Conservation (phyloP, 768 basidiomycete genomes). For the Mycena indigotica region DNA sequence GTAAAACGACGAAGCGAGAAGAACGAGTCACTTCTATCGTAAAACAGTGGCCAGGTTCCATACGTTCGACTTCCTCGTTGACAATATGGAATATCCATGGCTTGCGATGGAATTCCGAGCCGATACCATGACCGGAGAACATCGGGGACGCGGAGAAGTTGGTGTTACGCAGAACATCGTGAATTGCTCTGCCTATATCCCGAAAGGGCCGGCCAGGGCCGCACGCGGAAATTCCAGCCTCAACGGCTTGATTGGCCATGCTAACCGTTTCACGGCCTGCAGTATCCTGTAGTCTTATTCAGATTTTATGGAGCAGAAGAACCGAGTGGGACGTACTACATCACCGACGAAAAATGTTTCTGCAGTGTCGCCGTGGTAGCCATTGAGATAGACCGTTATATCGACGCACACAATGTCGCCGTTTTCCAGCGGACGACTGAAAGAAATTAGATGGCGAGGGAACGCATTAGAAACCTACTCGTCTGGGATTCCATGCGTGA, state of each 20-base stretch:
- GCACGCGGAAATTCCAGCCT: constrained; percentile 72
- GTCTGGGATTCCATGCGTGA: constrained; percentile 90
- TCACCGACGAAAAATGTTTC: constrained; percentile 79
- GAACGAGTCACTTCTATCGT: constrained; percentile 74
- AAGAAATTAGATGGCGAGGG: constrained; percentile 4
- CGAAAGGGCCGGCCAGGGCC: constrained; percentile 71
- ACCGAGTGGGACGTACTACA: constrained; percentile 49
- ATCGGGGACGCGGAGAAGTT: constrained; percentile 66
- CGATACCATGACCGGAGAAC: constrained; percentile 89
- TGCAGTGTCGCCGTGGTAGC: constrained; percentile 90
- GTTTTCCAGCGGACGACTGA: constrained; percentile 75
- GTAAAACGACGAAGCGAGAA: background rate
- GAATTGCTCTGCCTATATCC: constrained; percentile 72
- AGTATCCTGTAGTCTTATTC: constrained; percentile 53
- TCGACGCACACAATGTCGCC: constrained; percentile 91
- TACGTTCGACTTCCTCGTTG: constrained; percentile 80
- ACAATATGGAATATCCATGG: constrained; percentile 83
- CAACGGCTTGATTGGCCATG: constrained; percentile 64
- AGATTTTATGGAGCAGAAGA: background rate
- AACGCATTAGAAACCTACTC: constrained; percentile 49
- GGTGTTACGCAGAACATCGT: constrained; percentile 43
- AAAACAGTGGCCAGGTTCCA: constrained; percentile 87
- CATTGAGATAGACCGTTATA: constrained; percentile 79
- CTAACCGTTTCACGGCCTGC: constrained; percentile 66
- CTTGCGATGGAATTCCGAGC: constrained; percentile 72